These are phyloP conservation scores for Articulospora tetracladia DNA, from an alignment of 495 filamentous ascomycete genomes.

Conservation along the genomic window DNA sequence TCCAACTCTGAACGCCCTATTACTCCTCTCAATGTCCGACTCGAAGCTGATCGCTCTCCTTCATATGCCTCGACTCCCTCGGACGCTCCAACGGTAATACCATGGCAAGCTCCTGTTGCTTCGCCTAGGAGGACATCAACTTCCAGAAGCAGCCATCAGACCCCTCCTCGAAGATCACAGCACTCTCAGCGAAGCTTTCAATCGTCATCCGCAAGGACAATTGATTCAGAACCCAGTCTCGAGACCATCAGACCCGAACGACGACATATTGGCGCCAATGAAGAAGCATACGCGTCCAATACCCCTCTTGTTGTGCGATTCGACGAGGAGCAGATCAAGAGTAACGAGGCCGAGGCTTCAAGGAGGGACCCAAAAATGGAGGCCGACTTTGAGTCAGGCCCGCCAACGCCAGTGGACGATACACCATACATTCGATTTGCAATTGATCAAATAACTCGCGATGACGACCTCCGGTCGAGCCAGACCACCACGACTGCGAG, in stretches of 20 bases:
- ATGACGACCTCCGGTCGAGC: constrained; percentile 46
- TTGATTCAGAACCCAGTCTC: constrained; percentile 27
- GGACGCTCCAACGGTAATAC: constrained; percentile 43
- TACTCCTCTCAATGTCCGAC: constrained; percentile 53
- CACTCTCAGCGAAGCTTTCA: constrained; percentile 28
- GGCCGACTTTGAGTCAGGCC: constrained; percentile 23
- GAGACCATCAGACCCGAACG: constrained; percentile 27
- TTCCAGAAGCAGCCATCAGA: constrained; percentile 24
- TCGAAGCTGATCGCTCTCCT: constrained; percentile 46
- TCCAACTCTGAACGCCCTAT: constrained; percentile 57
- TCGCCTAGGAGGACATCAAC: not conserved
- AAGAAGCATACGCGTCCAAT: constrained; percentile 15
- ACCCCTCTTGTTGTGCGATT: constrained; percentile 31
- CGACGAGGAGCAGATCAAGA: constrained; percentile 30
- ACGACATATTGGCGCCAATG: constrained; percentile 25
- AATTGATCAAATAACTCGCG: constrained; percentile 66
- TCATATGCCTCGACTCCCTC: constrained; percentile 41
- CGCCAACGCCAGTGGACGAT: constrained; percentile 62
- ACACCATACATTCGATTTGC: constrained; percentile 70
- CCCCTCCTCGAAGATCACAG: constrained; percentile 36
- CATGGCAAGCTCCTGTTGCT: constrained; percentile 42
- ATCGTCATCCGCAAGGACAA: constrained; percentile 38
- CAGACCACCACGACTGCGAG: constrained; percentile 32
- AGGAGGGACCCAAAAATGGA: constrained; percentile 25
- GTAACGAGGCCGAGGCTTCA: constrained; percentile 28